Base-by-base conservation (phyloP, 1,284 basidiomycete species). In the Leccinum fuscescens region DNA sequence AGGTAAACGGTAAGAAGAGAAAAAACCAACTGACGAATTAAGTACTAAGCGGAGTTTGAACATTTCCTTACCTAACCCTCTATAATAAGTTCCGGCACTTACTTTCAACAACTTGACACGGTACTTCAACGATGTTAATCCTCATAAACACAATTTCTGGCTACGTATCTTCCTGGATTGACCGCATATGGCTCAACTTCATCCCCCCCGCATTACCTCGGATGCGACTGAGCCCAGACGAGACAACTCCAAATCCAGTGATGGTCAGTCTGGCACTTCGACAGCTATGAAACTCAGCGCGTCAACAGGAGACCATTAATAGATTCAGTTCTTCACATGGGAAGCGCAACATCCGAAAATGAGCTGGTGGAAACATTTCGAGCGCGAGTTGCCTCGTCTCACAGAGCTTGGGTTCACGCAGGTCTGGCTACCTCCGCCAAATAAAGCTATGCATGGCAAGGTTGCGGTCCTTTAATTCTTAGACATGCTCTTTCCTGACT, bases 291-390 rank as follows among this genome's bases (percentile, higher is more conserved):
- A 11, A 54, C 42, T 60, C 33, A 58, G 31, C 31, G 15, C 37
- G 12, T 63, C 27, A 51, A 65, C 29, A 48, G 37, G 33, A 46
- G 44, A 46, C 6, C 17, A 46, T 12, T 6, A 42, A 20, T 27
- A 91, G 91, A 74, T 93, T 29, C 92, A 93, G 74, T 92, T 90
- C 74, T 93, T 92, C 66, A 92, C 90, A 22, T 93, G 92, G 92
- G 84, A 92, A 65, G 80, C 83, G 56, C 74, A 73, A 46, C 81
- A 82, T 69, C 79, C 78, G 51, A 77, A 73, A 58, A 76, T 82
- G 79, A 92, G 84, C 69, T 92, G 90, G 90, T 98, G 93, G 93
- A 84, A 86, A 66, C 86, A 93, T 76, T 84, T 96, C 54, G 86
- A 90, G 68, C 70, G 72, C 8, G 88, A 95, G 69, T 78, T 90